phyloP scores from a whole-genome alignment of 306 rosid genomes.

The Vigna unguiculata region DNA sequence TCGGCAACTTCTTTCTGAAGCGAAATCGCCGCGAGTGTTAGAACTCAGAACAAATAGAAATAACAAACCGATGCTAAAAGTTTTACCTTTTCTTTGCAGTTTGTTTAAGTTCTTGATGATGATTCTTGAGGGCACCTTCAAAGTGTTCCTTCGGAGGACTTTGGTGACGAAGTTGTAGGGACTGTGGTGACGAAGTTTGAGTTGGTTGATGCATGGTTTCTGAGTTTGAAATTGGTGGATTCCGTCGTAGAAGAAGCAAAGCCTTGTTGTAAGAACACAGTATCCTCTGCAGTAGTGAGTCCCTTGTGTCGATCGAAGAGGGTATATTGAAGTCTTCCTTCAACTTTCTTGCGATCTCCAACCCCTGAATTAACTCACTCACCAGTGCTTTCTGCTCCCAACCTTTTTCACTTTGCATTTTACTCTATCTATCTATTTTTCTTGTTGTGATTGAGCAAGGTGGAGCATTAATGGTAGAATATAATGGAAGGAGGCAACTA shows the following conservation, averaged over 20 bases:
- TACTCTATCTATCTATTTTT: not conserved
- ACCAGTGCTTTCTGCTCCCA: conserved; percentile 65
- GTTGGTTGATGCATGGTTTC: conserved; percentile 36
- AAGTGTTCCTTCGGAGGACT: conserved; percentile 54
- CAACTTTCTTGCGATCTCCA: conserved; percentile 75
- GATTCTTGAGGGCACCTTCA: conserved; percentile 42
- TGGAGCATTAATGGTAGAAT: too few species aligned
- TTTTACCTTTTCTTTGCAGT: conserved; percentile 71
- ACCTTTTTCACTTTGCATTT: conserved; percentile 60
- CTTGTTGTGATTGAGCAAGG: not conserved
- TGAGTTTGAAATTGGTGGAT: conserved; percentile 44
- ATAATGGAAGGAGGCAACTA: too few species aligned
- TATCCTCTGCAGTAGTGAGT: conserved; percentile 63
- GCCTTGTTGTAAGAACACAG: conserved; percentile 76
- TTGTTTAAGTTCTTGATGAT: conserved; percentile 48
- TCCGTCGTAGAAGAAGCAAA: conserved; percentile 63
- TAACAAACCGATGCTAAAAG: too few species aligned
- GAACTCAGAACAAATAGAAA: too few species aligned
- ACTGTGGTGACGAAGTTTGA: conserved; percentile 46
- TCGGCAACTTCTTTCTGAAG: conserved; percentile 73
- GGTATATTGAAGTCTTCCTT: conserved; percentile 51
- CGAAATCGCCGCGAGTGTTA: not conserved
- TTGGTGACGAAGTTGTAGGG: conserved; percentile 47
- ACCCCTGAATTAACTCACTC: conserved; percentile 70
- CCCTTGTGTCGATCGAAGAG: conserved; percentile 52